A percentile compares a stretch with the other conserved stretches of the same genome.
These are phyloP conservation scores for Calocybe gambosa DNA, from an alignment of 1,284 basidiomycete species.

Conservation along the genomic window DNA sequence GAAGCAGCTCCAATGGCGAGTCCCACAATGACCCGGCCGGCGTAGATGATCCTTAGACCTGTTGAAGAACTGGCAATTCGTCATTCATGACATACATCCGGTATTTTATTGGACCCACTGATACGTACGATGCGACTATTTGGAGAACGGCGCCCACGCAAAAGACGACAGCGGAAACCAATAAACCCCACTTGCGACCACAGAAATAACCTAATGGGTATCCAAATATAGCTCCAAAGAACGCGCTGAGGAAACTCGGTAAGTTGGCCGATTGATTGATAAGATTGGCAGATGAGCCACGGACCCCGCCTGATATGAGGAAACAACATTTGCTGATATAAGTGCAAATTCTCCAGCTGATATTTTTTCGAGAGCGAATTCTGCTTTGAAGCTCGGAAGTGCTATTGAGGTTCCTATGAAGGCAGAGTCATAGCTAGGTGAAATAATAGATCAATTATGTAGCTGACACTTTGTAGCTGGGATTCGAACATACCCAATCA, in stretches of 20 bases:
- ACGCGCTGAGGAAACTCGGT: conserved; percentile 18
- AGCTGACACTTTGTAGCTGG: too few relatives aligned
- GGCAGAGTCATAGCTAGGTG: conserved; percentile 32
- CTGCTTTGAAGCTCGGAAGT: conserved; percentile 36
- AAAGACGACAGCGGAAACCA: conserved; percentile 25
- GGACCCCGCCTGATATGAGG: conserved; percentile 39
- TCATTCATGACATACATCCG: not conserved
- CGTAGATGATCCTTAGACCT: conserved; percentile 30
- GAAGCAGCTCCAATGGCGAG: conserved; percentile 30
- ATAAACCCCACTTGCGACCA: conserved; percentile 26
- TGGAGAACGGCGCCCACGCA: conserved; percentile 27
- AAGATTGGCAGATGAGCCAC: not conserved
- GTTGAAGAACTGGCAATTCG: conserved; percentile 17
- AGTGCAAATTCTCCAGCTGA: conserved; percentile 26
- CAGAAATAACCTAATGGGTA: conserved; percentile 27
- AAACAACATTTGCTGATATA: conserved; percentile 40
- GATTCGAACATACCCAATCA: conserved; percentile 31
- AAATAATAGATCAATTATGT: not conserved
- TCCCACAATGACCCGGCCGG: conserved; percentile 29
- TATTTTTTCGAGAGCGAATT: conserved; percentile 32
- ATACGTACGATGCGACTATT: conserved; percentile 22
- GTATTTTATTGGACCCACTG: not conserved
- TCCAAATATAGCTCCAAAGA: conserved; percentile 33
- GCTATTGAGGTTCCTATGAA: conserved; percentile 40
- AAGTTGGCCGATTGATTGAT: too few relatives aligned